Conservation (phyloP, 768 basidiomycete species). For the Cystoderma amianthinum region DNA sequence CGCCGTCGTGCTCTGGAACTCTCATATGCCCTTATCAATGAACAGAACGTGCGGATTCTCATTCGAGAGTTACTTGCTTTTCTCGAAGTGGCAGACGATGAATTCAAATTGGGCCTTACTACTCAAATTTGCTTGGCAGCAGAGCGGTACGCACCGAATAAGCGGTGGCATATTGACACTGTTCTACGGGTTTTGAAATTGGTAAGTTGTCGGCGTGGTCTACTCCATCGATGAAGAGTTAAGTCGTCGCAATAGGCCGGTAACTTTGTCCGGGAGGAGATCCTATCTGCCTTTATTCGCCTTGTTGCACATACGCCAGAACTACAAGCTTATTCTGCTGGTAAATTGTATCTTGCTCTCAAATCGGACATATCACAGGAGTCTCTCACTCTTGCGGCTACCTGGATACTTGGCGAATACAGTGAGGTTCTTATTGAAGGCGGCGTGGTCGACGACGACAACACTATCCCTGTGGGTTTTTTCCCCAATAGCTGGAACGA, state of each 20-base stretch:
- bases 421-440: slow-evolving; percentile 84
- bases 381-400: slow-evolving; percentile 84
- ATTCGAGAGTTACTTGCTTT: slow-evolving; percentile 91
- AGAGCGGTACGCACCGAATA: slow-evolving; percentile 94
- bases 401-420: slow-evolving; percentile 97
- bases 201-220: slow-evolving; percentile 39
- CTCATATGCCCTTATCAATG: slow-evolving; percentile 95
- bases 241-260: slow-evolving; percentile 61
- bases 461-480: slow-evolving; percentile 52
- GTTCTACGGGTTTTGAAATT: slow-evolving; percentile 87
- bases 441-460: slow-evolving; percentile 73
- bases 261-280: slow-evolving; percentile 96
- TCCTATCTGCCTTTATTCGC: slow-evolving; percentile 90
- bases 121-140: slow-evolving; percentile 96
- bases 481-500: too few species aligned
- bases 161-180: slow-evolving; percentile 99
- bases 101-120: slow-evolving; percentile 97
- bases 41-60: slow-evolving; percentile 86
- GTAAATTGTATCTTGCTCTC: slow-evolving; percentile 83
- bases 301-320: slow-evolving; percentile 96
- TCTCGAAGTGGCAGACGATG: slow-evolving; percentile 96
- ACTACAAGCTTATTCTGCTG: slow-evolving; percentile 91
- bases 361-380: slow-evolving; percentile 94
- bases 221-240: not conserved
- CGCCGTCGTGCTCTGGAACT: slow-evolving; percentile 93